These are phyloP conservation scores for Microcos paniculata DNA, from an alignment of 345 rosid species.

Conservation along the genomic window DNA sequence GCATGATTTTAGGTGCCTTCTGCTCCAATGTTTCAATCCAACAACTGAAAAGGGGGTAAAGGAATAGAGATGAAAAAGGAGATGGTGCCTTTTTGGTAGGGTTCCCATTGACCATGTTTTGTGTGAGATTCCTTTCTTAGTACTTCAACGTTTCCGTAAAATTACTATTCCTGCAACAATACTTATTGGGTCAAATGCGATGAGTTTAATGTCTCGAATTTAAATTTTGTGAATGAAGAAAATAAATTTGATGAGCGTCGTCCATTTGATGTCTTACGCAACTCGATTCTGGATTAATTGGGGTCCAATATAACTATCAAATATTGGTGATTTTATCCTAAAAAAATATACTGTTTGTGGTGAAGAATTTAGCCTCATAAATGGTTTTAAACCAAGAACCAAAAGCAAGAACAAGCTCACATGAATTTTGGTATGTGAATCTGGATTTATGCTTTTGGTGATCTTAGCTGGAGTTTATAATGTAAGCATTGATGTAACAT, in stretches of 20 bases:
- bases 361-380: background rate
- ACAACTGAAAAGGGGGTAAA: background rate
- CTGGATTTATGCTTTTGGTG: background rate
- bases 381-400: background rate
- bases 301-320: too few species aligned
- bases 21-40: background rate
- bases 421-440: conserved; percentile 11
- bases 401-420: conserved; percentile 8
- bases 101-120: background rate
- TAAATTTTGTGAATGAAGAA: too few species aligned
- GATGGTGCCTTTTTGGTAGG: background rate
- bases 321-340: too few species aligned
- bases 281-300: too few species aligned
- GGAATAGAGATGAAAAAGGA: background rate
- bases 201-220: too few species aligned
- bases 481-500: background rate
- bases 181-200: too few species aligned
- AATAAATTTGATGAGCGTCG: too few species aligned
- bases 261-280: too few species aligned
- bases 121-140: background rate
- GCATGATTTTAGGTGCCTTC: background rate
- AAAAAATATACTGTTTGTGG: too few species aligned
- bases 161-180: too few species aligned
- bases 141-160: background rate
- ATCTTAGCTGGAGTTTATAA: background rate